phyloP scores from a whole-genome alignment of 2,329 filamentous ascomycete species.

The Magnaporthiopsis poae region DNA sequence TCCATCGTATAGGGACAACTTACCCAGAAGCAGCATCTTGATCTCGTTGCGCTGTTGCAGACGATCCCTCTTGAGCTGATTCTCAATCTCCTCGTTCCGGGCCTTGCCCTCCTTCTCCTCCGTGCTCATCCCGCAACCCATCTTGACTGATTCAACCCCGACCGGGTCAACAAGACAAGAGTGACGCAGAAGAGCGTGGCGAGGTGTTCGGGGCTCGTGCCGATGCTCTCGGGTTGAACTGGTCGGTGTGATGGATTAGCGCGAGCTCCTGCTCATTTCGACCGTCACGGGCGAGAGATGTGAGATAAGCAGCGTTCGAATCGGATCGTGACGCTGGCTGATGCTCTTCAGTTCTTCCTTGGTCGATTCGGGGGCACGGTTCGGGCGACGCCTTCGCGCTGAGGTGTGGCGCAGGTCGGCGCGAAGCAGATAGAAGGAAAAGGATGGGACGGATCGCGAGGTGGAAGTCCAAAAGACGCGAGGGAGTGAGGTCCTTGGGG shows the following conservation, averaged over 20 bases:
- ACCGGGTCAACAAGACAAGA: neutral
- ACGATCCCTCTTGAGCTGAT: constrained; percentile 95
- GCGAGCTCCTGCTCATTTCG: neutral
- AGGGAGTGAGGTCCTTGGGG: neutral
- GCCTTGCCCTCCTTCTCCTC: constrained; percentile 99
- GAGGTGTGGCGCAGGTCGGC: too few species aligned
- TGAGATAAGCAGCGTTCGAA: neutral
- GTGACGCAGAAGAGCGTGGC: neutral
- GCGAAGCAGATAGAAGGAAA: neutral
- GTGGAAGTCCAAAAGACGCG: neutral
- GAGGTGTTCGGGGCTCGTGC: neutral
- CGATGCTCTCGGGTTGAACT: neutral
- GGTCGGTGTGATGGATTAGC: neutral
- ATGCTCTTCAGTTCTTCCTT: neutral
- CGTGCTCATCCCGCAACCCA: constrained; percentile 99
- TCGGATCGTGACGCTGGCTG: neutral
- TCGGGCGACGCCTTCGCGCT: neutral
- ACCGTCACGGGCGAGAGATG: neutral
- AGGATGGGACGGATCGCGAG: neutral
- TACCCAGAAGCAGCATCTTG: constrained; percentile 98
- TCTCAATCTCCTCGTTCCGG: constrained; percentile 99
- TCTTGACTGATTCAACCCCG: constrained; percentile 48
- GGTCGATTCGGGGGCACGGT: neutral
- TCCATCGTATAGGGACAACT: constrained; percentile 23
- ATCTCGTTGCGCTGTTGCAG: constrained; percentile 99